Evolutionary conservation across 2,329 filamentous ascomycete genomes (phyloP), one percentile per base, ranked within the genome.

Genomic region (Phyllosticta citriasiana): DNA sequence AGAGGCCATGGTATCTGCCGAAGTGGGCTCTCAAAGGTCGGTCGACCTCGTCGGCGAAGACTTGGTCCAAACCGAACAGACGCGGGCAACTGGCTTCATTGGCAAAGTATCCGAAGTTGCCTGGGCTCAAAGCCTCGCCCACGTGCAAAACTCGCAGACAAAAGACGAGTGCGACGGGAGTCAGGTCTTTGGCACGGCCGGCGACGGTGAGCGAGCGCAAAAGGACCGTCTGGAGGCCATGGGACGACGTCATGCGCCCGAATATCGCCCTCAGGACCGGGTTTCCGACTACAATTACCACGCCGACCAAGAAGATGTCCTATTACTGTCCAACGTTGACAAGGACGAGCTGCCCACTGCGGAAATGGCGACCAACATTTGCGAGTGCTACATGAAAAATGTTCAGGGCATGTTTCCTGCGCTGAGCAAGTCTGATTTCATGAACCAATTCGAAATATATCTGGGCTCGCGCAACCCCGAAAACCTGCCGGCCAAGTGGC

Each of bases 391-490:
- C 58, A 69, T 75, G 57, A 62, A 65, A 4, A 73, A 70, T 19
- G 70, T 76, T 4, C 74, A 77, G 56, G 67, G 71, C 26, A 66
- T 69, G 0, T 74, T 77, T 50, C 75, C 75, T 0, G 72, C 77
- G 1, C 64, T 78, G n/a, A 68, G 71, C 7, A 68, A 66, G 54
- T 66, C 65, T 24, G 64, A 66, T 0, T 74, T 76, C 57, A 57
- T 65, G 7, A 60, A 59, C 9, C 68, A 73, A 54, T 76, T 74
- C 60, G 64, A 69, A 54, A 64, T 66, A 4, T 73, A 62, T 67
- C 67, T 68, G 57, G 61, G 62, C 26, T 69, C 66, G 16, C 55
- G 33, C 60, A 64, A 26, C 53, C 62, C 25, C 63, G 66, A 55
- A 33, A 61, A 57, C 62, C 66, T 40, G 40, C 63, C 40, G 53